Evolutionary conservation across 2,329 filamentous ascomycete species (phyloP).

Genomic region (Fusarium fujikuroi): DNA sequence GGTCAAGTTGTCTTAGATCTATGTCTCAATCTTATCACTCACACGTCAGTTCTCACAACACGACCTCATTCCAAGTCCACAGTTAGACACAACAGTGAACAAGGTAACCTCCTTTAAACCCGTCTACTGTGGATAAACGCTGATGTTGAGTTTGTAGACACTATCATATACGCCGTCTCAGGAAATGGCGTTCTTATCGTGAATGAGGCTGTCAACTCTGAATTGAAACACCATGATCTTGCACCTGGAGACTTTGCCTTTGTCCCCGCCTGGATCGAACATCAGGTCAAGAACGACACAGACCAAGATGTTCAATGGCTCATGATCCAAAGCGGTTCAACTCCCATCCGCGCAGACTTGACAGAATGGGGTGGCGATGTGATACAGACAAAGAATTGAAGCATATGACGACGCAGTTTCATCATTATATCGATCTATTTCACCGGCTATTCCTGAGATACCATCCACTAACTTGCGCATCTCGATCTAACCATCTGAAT

Average conservation of each 20-base stretch:
- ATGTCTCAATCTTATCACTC: not conserved
- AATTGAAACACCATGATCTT: constrained; percentile 65
- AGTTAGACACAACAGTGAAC: constrained; percentile 76
- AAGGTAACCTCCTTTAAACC: constrained; percentile 58
- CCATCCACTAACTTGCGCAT: constrained; percentile 33
- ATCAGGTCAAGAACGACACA: constrained; percentile 75
- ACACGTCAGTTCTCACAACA: constrained; percentile 66
- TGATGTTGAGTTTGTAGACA: constrained; percentile 58
- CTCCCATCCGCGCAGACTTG: constrained; percentile 71
- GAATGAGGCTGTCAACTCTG: constrained; percentile 62
- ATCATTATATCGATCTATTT: not conserved
- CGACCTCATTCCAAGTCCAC: constrained; percentile 70
- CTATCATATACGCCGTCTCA: constrained; percentile 73
- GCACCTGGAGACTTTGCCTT: constrained; percentile 74
- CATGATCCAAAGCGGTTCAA: constrained; percentile 69
- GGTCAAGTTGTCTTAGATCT: constrained; percentile 40
- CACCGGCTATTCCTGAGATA: constrained; percentile 4
- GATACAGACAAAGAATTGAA: constrained; percentile 40
- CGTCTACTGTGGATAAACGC: not conserved
- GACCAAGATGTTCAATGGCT: constrained; percentile 72
- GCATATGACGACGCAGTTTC: not conserved
- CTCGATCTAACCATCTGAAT: constrained; percentile 45
- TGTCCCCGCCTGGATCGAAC: constrained; percentile 75
- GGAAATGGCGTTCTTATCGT: constrained; percentile 71
- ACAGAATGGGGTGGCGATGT: constrained; percentile 69